Percentiles rank a stretch among this genome's conserved stretches.
Evolutionary conservation across 257 asterid genomes (phyloP).

Genomic region (Nyctanthes arbortristis): DNA sequence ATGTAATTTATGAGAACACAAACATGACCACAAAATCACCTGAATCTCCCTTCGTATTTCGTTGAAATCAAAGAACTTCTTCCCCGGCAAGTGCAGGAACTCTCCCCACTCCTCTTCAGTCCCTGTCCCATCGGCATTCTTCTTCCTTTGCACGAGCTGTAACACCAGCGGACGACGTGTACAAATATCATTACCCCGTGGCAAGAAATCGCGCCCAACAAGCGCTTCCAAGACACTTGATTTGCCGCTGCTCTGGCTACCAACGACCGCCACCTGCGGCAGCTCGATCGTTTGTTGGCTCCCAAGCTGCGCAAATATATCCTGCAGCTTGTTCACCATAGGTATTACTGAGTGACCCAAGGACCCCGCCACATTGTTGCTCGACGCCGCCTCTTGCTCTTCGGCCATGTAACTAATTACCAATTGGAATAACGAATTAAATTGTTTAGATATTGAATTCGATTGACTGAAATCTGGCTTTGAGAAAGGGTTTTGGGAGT

Average conservation of each 20-base stretch:
- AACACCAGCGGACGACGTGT: constrained; percentile 90
- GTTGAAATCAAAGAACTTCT: constrained; percentile 65
- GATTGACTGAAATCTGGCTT: neutral
- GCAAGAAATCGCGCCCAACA: constrained; percentile 96
- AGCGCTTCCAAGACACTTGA: constrained; percentile 96
- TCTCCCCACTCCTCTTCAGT: constrained; percentile 87
- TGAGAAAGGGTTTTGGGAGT: constrained; percentile 21
- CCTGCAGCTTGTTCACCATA: constrained; percentile 82
- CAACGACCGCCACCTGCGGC: constrained; percentile 97
- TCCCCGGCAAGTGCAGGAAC: constrained; percentile 75
- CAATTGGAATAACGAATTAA: neutral
- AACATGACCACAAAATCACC: constrained; percentile 36
- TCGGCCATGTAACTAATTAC: constrained; percentile 54
- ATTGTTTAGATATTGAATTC: neutral
- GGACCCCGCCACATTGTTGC: constrained; percentile 35
- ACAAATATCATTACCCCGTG: constrained; percentile 88
- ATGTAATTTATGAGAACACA: neutral
- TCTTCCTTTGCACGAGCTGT: constrained; percentile 67
- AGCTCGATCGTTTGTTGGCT: constrained; percentile 74
- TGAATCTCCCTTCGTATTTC: constrained; percentile 80
- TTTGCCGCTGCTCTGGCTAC: constrained; percentile 99
- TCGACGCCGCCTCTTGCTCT: constrained; percentile 40
- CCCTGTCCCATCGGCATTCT: constrained; percentile 51
- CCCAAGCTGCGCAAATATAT: constrained; percentile 80
- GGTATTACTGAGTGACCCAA: constrained; percentile 82